Evolutionary conservation across 1,284 basidiomycete species (phyloP).

Genomic region (Malassezia dermatis): DNA sequence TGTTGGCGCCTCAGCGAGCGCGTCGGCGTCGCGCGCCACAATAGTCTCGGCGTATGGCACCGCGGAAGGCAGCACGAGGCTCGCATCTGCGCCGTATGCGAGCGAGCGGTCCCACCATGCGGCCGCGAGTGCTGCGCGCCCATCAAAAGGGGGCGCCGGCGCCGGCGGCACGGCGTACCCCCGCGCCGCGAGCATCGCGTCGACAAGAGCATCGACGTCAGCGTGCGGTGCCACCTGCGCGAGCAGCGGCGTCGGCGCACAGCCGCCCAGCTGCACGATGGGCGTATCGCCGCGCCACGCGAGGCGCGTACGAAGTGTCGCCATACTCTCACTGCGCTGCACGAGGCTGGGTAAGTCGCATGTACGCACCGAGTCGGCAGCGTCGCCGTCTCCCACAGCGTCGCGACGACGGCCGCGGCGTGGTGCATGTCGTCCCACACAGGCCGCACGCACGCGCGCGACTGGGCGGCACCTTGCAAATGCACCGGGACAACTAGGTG

Average conservation of each 20-base stretch:
- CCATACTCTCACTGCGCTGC: slow-evolving; percentile 22
- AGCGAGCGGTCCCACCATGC: slow-evolving; percentile 9
- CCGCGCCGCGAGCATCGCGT: slow-evolving; percentile 31
- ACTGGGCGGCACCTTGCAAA: not conserved
- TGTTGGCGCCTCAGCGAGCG: slow-evolving; percentile 6
- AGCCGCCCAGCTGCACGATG: slow-evolving; percentile 33
- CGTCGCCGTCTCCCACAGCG: slow-evolving; percentile 40
- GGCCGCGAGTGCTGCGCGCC: slow-evolving; percentile 2
- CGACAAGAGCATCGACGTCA: slow-evolving; percentile 24
- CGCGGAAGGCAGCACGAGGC: not conserved
- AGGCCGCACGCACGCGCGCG: not conserved
- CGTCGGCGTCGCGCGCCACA: slow-evolving; percentile 12
- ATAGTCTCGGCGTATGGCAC: slow-evolving; percentile 9
- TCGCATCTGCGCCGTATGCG: not conserved
- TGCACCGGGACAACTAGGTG: slow-evolving; percentile 25
- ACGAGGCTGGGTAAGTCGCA: slow-evolving; percentile 15
- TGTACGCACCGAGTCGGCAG: slow-evolving; percentile 18
- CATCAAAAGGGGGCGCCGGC: slow-evolving; percentile 19
- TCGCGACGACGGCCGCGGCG: slow-evolving; percentile 27
- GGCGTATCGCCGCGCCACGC: slow-evolving; percentile 42
- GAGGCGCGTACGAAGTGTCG: slow-evolving; percentile 24
- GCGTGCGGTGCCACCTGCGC: slow-evolving; percentile 2
- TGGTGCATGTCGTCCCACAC: slow-evolving; percentile 28
- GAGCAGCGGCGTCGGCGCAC: slow-evolving; percentile 31
- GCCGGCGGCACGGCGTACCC: not conserved